Evolutionary conservation across 495 filamentous ascomycete genomes (phyloP).

Genomic region (Penicillium turbatum): DNA sequence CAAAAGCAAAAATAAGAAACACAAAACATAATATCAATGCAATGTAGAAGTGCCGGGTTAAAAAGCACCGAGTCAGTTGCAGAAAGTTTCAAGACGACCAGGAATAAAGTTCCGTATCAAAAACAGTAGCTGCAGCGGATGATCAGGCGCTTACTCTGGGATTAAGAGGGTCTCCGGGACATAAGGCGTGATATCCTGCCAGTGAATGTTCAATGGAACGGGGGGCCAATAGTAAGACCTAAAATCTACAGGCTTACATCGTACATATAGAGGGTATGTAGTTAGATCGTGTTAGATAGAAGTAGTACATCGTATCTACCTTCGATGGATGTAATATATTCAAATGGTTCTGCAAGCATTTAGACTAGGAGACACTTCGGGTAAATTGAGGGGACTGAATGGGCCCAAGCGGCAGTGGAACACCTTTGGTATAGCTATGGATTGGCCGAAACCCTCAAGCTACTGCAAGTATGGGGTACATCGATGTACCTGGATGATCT

Average conservation of each 20-base stretch:
- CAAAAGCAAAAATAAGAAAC: too few relatives aligned
- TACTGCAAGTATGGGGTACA: conserved; percentile 2
- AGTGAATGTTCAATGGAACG: neutral
- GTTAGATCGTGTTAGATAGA: neutral
- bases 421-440: neutral
- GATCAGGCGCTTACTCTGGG: conserved; percentile 3
- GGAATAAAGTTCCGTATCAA: conserved; percentile 10
- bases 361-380: neutral
- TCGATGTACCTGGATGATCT: conserved; percentile 3
- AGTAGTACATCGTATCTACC: too few relatives aligned
- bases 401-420: neutral
- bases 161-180: neutral
- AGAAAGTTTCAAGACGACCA: neutral
- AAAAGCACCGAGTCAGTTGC: neutral
- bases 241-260: neutral
- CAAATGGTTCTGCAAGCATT: neutral
- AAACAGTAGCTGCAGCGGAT: conserved; percentile 9
- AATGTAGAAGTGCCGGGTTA: neutral
- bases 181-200: neutral
- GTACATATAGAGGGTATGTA: neutral
- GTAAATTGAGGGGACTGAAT: neutral
- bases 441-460: neutral
- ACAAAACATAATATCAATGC: neutral
- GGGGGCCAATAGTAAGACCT: neutral
- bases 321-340: neutral